Percentiles rank a stretch among this genome's conserved stretches.
These are phyloP conservation scores for Fonsecaea multimorphosa DNA, from an alignment of 2,329 filamentous ascomycete genomes.

Conservation along the genomic window DNA sequence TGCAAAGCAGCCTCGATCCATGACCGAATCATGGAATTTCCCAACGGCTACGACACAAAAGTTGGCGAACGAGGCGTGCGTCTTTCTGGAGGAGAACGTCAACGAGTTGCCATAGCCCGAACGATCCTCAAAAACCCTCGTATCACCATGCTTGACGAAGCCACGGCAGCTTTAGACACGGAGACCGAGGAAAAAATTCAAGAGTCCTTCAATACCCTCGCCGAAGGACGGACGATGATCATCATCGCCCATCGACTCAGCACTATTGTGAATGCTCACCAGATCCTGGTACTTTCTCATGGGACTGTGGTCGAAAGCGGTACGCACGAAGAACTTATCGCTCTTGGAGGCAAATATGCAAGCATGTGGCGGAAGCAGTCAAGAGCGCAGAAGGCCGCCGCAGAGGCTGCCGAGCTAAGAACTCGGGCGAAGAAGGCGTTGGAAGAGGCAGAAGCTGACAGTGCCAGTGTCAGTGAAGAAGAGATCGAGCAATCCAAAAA, in stretches of 20 bases:
- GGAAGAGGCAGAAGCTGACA: slow-evolving; percentile 51
- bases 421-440: slow-evolving; percentile 52
- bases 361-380: slow-evolving; percentile 92
- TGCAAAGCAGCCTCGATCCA: slow-evolving; percentile 89
- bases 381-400: slow-evolving; percentile 72
- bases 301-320: slow-evolving; percentile 80
- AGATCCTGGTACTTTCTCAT: slow-evolving; percentile 78
- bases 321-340: slow-evolving; percentile 77
- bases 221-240: slow-evolving; percentile 85
- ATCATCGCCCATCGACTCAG: slow-evolving; percentile 93
- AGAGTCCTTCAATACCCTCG: slow-evolving; percentile 79
- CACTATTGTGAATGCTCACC: slow-evolving; percentile 83
- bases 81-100: slow-evolving; percentile 89
- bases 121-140: slow-evolving; percentile 91
- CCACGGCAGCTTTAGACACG: slow-evolving; percentile 87
- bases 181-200: slow-evolving; percentile 95
- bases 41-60: slow-evolving; percentile 85
- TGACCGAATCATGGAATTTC: slow-evolving; percentile 87
- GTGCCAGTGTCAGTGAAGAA: slow-evolving; percentile 57
- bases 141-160: slow-evolving; percentile 92
- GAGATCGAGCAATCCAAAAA: slow-evolving; percentile 42
- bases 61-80: slow-evolving; percentile 88
- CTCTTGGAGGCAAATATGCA: slow-evolving; percentile 73
- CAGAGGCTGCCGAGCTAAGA: slow-evolving; percentile 60
- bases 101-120: slow-evolving; percentile 89